Percentiles rank a stretch among this genome's conserved stretches.
These are phyloP conservation scores for Cutaneotrichosporon daszewskae DNA, from an alignment of 1,284 basidiomycete species.

Conservation along the genomic window DNA sequence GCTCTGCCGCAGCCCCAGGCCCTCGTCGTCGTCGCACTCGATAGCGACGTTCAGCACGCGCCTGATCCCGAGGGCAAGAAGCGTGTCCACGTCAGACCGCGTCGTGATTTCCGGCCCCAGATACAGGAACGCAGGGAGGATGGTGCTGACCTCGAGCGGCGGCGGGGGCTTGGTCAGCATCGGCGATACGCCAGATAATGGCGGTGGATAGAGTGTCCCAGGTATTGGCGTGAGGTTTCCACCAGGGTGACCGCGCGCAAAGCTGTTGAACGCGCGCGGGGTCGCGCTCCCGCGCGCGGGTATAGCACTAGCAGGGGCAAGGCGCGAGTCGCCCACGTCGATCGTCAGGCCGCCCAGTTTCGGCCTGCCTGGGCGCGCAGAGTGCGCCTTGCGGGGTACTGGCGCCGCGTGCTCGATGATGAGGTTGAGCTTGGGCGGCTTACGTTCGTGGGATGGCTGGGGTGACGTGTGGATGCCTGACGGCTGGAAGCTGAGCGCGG, in stretches of 20 bases:
- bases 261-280: no score
- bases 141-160: conserved; percentile 71
- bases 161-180: background rate
- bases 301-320: background rate
- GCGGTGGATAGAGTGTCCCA: no score
- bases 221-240: background rate
- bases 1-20: conserved; percentile 57
- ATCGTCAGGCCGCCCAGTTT: conserved; percentile 9
- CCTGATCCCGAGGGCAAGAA: conserved; percentile 70
- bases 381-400: conserved; percentile 2
- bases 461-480: background rate
- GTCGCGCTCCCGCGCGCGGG: no score
- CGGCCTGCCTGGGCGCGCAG: conserved; percentile 9
- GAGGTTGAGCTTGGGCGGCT: conserved; percentile 38
- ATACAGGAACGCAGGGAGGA: conserved; percentile 83
- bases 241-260: no score
- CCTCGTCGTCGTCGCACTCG: conserved; percentile 81
- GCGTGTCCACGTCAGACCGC: conserved; percentile 65
- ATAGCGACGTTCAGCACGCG: conserved; percentile 84
- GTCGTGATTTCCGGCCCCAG: conserved; percentile 81
- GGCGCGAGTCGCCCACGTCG: conserved; percentile 12
- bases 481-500: conserved; percentile 20
- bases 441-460: conserved; percentile 7
- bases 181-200: background rate
- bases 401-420: conserved; percentile 28